These are phyloP conservation scores for Musa schizocarpa DNA, from an alignment of 176 grass and related monocot genomes.

Conservation along the genomic window DNA sequence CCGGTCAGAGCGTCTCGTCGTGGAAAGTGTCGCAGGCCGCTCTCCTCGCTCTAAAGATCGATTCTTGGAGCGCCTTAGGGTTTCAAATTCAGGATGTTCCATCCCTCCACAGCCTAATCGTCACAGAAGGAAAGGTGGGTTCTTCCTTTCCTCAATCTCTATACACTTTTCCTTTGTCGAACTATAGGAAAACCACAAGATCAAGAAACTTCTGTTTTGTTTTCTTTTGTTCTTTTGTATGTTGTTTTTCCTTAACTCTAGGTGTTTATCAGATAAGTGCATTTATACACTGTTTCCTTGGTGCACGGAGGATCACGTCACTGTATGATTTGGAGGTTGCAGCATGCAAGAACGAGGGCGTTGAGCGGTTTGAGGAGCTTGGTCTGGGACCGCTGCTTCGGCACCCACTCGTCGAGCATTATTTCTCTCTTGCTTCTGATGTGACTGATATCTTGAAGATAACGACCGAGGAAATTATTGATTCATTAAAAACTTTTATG, in stretches of 20 bases:
- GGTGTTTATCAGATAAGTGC: constrained; percentile 51
- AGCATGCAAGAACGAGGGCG: constrained; percentile 78
- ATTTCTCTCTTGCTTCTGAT: constrained; percentile 53
- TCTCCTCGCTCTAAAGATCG: constrained; percentile 42
- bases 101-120: constrained; percentile 48
- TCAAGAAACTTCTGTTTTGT: neutral
- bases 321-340: constrained; percentile 72
- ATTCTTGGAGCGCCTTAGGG: constrained; percentile 62
- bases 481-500: constrained; percentile 38
- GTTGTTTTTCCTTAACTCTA: neutral
- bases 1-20: constrained; percentile 57
- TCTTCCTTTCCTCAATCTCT: neutral
- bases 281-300: constrained; percentile 85
- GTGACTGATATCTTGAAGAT: constrained; percentile 46
- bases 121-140: constrained; percentile 67
- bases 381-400: constrained; percentile 61
- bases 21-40: constrained; percentile 72
- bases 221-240: neutral
- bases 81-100: constrained; percentile 59
- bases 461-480: constrained; percentile 53
- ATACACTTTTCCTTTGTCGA: too few relatives aligned
- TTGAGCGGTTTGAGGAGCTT: constrained; percentile 72
- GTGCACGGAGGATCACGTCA: constrained; percentile 55
- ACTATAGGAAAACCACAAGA: too few relatives aligned
- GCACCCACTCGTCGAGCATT: constrained; percentile 57